These are phyloP conservation scores for Chaetothyriales sp. DNA, from an alignment of 2,329 filamentous ascomycete genomes.

Conservation along the genomic window DNA sequence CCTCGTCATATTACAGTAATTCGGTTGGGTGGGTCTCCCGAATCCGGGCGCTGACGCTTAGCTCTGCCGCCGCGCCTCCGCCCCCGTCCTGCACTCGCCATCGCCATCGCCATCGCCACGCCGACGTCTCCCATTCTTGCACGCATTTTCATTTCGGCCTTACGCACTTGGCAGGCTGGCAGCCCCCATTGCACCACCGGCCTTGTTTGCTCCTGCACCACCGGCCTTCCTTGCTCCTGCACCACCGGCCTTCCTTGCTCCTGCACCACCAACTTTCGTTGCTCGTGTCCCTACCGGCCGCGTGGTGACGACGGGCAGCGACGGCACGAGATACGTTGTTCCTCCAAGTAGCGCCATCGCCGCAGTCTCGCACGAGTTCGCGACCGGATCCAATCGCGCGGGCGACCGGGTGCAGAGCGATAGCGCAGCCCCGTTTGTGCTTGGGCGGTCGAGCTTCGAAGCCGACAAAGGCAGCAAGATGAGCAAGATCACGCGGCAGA, in stretches of 20 bases:
- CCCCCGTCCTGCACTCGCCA: too few species aligned
- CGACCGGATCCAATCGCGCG: slow-evolving; percentile 3
- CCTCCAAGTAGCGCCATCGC: slow-evolving; percentile 13
- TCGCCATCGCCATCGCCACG: too few species aligned
- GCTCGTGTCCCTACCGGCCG: slow-evolving; percentile 11
- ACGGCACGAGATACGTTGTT: slow-evolving; percentile 13
- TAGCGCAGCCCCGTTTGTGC: not conserved
- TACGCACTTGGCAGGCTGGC: not conserved
- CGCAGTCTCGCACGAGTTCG: slow-evolving; percentile 10
- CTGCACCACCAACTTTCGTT: not conserved
- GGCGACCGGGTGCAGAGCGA: not conserved
- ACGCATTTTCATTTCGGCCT: not conserved
- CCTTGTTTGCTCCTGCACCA: not conserved
- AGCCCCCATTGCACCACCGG: not conserved
- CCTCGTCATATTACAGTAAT: not conserved
- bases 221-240: not conserved
- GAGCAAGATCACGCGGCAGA: slow-evolving; percentile 94
- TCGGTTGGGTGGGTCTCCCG: not conserved
- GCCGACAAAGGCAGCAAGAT: slow-evolving; percentile 36
- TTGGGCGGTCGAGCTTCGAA: not conserved
- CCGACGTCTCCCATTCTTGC: not conserved
- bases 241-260: not conserved
- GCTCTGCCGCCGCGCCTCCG: too few species aligned
- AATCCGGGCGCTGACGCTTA: not conserved
- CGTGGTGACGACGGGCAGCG: slow-evolving; percentile 14